Evolutionary conservation across 768 basidiomycete species (phyloP), one percentile per base, ranked within the genome.

Genomic region (Leccinum obscurum): DNA sequence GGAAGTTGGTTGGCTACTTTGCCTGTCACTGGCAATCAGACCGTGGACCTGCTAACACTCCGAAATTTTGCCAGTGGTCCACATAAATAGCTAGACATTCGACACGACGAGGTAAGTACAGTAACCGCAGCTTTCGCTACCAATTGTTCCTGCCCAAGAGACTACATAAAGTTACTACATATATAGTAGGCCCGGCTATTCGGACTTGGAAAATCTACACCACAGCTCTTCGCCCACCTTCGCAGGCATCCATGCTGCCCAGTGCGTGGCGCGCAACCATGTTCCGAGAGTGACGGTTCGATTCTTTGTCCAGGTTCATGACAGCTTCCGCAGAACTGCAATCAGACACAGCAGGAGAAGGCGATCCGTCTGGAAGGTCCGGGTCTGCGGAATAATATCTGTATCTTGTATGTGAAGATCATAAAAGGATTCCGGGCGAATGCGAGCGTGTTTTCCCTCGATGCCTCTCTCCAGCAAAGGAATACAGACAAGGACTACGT

Each of bases 161-260:
- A 13, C 34, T 32, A 24, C 24, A 24, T 24, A 24, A 24, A 24
- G 24, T 24, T 24, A 24, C 24, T 24, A 24, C 24, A 24, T 24
- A 24, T 3, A 24, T 24, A 24, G 24, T 24, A 32, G 1, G 10
- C 30, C 32, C 11, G 10, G 37, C 37, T 9, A 9, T n/a, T 44
- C 41, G 39, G 39, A 41, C 39, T 44, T n/a, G 41, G 4, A 44
- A 44, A 41, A 41, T 37, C 35, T 15, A 37, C 26, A 26, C 26
- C 37, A 39, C 13, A 13, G 34, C 13, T 35, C 34, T 35, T 11
- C 35, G 14, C 39, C 8, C 1, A 17, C 15, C 39, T 85, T 95
- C 62, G 88, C 91, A 14, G 89, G 88, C 1, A 78, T 87, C 53
- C 89, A 92, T 71, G 90, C 88, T 20, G 88, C 92, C 56, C 93